phyloP scores from a whole-genome alignment of 2,329 filamentous ascomycete species.

The Botrytis hyacinthi region DNA sequence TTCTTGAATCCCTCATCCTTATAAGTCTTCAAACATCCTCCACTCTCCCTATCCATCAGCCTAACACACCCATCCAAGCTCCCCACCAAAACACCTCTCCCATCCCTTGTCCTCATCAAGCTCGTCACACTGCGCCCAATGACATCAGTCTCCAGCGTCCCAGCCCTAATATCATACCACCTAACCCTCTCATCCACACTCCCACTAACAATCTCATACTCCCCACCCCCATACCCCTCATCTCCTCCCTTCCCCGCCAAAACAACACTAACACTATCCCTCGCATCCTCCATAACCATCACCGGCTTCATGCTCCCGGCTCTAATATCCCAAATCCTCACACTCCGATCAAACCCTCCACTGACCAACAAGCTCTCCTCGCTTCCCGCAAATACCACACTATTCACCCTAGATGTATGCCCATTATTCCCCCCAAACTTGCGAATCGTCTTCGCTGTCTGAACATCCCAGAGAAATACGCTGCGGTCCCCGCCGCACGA shows the following conservation, averaged over 20 bases:
- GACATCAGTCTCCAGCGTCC: constrained; percentile 67
- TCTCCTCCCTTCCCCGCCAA: constrained; percentile 47
- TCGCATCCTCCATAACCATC: constrained; percentile 70
- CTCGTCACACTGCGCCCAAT: constrained; percentile 73
- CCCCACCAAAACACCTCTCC: constrained; percentile 70
- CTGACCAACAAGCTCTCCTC: constrained; percentile 71
- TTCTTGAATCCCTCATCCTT: constrained; percentile 49
- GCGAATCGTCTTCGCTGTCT: constrained; percentile 71
- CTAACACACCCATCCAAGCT: constrained; percentile 74
- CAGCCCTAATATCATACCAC: constrained; percentile 79
- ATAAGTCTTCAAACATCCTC: constrained; percentile 72
- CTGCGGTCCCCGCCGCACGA: constrained; percentile 86
- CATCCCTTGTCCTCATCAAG: constrained; percentile 67
- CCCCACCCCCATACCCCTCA: constrained; percentile 70
- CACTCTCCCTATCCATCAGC: constrained; percentile 75
- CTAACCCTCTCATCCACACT: constrained; percentile 84
- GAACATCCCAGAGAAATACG: constrained; percentile 94
- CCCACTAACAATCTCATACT: constrained; percentile 63
- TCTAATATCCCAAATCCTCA: constrained; percentile 72
- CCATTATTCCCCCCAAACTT: constrained; percentile 61
- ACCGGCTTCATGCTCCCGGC: constrained; percentile 55
- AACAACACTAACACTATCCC: constrained; percentile 58
- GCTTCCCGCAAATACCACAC: constrained; percentile 74
- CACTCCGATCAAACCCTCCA: constrained; percentile 72
- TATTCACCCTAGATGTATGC: constrained; percentile 61